Conservation (phyloP, 2,329 filamentous ascomycete genomes). For the Xylariaceae sp. region DNA sequence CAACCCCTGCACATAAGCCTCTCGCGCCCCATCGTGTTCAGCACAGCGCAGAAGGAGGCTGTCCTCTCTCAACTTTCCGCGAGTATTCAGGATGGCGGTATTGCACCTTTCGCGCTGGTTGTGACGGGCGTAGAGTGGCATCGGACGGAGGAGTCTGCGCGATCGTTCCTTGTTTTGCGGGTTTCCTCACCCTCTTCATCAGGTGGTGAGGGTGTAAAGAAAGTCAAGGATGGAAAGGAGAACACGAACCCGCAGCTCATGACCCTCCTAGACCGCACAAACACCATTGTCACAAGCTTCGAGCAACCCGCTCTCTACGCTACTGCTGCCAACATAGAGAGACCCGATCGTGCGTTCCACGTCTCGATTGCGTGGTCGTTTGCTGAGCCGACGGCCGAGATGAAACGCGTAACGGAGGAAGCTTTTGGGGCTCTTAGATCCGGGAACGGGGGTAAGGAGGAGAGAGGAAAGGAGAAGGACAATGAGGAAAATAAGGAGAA, state of each 20-base stretch:
- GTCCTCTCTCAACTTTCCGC: conserved; percentile 56
- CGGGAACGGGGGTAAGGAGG: too few species aligned
- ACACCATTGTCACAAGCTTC: conserved; percentile 54
- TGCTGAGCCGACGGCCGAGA: conserved; percentile 43
- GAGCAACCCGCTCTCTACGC: conserved; percentile 68
- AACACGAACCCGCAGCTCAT: conserved; percentile 49
- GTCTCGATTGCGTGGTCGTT: conserved; percentile 86
- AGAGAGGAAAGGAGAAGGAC: too few species aligned
- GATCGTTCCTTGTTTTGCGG: conserved; percentile 79
- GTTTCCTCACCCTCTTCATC: conserved; percentile 33
- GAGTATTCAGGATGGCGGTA: conserved; percentile 33
- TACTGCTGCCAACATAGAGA: conserved; percentile 21
- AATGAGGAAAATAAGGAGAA: too few species aligned
- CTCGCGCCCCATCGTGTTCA: conserved; percentile 72
- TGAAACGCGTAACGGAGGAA: conserved; percentile 35
- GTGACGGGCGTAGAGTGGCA: conserved; percentile 44
- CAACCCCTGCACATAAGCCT: conserved; percentile 87
- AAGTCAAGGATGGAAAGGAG: neutral
- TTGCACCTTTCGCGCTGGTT: conserved; percentile 39
- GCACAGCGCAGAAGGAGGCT: conserved; percentile 61
- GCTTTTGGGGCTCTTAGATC: conserved; percentile 18
- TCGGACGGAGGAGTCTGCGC: conserved; percentile 52
- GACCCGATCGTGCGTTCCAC: conserved; percentile 60
- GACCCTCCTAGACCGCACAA: conserved; percentile 60
- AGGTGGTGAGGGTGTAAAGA: conserved; percentile 9